A percentile compares a stretch with the other conserved stretches of the same genome.
phyloP scores from a whole-genome alignment of 257 asterid species.

The Penstemon davidsonii region DNA sequence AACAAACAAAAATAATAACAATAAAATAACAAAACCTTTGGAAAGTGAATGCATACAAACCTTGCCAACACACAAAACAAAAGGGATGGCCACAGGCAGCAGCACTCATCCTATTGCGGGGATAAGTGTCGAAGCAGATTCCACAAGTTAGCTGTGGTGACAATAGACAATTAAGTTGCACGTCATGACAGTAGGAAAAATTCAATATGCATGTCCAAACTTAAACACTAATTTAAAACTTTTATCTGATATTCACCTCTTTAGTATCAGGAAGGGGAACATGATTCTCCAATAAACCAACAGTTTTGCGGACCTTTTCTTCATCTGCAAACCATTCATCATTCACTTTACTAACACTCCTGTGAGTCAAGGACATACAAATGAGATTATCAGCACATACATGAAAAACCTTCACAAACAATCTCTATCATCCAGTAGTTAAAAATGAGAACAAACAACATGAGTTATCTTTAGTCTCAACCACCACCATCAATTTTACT shows the following conservation, averaged over 20 bases:
- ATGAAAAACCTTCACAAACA: constrained; percentile 12
- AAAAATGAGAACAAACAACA: constrained; percentile 22
- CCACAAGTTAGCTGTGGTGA: constrained; percentile 87
- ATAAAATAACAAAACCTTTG: not conserved
- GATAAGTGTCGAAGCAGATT: constrained; percentile 81
- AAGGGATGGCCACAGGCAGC: constrained; percentile 93
- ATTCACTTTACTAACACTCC: constrained; percentile 95
- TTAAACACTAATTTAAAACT: constrained; percentile 23
- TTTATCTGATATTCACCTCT: constrained; percentile 56
- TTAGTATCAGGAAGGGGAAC: constrained; percentile 55
- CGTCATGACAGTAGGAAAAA: constrained; percentile 12
- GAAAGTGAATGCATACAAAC: constrained; percentile 38
- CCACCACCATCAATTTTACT: constrained; percentile 13
- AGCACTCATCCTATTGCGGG: constrained; percentile 54
- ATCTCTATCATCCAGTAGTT: constrained; percentile 15
- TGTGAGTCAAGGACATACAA: constrained; percentile 48
- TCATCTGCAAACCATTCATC: constrained; percentile 98
- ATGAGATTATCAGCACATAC: constrained; percentile 25
- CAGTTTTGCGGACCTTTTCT: constrained; percentile 77
- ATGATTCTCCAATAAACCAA: constrained; percentile 77
- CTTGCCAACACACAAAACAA: constrained; percentile 83
- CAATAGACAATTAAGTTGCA: constrained; percentile 27
- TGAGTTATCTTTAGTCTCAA: constrained; percentile 13
- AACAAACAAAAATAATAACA: constrained; percentile 23
- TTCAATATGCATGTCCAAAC: constrained; percentile 15